Percentiles rank a stretch among this genome's conserved stretches.
Evolutionary conservation across 2,329 filamentous ascomycete genomes (phyloP).

Genomic region (Claviceps pusilla): DNA sequence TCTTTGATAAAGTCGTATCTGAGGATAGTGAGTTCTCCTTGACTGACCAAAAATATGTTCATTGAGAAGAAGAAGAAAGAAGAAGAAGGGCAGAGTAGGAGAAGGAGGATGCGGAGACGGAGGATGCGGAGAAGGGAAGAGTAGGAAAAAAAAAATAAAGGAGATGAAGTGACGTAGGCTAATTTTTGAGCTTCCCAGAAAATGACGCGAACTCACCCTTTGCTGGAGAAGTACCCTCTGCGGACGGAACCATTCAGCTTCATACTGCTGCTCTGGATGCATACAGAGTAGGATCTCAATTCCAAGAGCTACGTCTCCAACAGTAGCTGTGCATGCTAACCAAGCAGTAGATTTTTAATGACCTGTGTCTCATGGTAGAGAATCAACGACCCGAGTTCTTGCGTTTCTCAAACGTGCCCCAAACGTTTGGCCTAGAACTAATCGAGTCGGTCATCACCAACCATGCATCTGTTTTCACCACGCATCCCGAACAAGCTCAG

Average conservation of each 20-base stretch:
- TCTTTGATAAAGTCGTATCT: conserved; percentile 77
- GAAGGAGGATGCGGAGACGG: too few relatives aligned
- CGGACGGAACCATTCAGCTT: conserved; percentile 50
- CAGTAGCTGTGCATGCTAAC: conserved; percentile 5
- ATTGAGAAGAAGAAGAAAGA: too few relatives aligned
- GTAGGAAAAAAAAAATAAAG: neutral
- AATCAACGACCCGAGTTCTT: conserved; percentile 72
- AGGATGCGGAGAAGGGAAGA: too few relatives aligned
- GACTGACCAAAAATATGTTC: too few relatives aligned
- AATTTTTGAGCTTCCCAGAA: conserved; percentile 15
- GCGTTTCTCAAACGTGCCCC: conserved; percentile 59
- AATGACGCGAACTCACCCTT: conserved; percentile 36
- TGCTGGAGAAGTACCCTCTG: conserved; percentile 52
- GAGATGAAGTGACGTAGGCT: neutral
- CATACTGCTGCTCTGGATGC: conserved; percentile 72
- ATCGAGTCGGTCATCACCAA: conserved; percentile 83
- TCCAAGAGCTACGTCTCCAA: too few relatives aligned
- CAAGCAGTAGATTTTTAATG: conserved; percentile 57
- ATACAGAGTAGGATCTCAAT: conserved; percentile 42
- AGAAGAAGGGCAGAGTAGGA: too few relatives aligned
- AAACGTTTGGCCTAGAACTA: conserved; percentile 76
- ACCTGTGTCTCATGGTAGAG: conserved; percentile 77
- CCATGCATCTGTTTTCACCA: conserved; percentile 64
- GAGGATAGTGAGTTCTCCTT: conserved; percentile 50
- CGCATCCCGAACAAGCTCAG: conserved; percentile 66